Evolutionary conservation across 176 grass and related monocot species (phyloP).

Genomic region (Eremochloa ophiuroides): DNA sequence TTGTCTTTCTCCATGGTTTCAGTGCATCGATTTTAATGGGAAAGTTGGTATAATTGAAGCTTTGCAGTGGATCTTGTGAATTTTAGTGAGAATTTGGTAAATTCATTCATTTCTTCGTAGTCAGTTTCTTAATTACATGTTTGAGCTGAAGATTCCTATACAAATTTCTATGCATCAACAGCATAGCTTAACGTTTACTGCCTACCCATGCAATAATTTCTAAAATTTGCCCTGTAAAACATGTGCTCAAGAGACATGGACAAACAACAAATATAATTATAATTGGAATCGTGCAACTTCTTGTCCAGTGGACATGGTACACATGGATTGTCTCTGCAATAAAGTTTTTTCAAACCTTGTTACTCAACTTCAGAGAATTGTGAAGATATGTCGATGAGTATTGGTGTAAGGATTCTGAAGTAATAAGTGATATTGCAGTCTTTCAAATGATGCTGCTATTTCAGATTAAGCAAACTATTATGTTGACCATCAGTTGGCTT

Average conservation of each 20-base stretch:
- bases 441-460: background rate
- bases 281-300: background rate
- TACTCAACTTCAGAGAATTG: background rate
- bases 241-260: background rate
- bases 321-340: background rate
- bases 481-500: background rate
- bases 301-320: background rate
- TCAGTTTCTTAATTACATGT: background rate
- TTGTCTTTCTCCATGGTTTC: background rate
- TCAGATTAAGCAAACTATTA: background rate
- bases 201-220: background rate
- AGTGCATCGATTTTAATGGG: background rate
- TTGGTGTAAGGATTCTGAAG: background rate
- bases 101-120: background rate
- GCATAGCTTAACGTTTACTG: background rate
- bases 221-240: background rate
- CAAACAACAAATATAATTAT: conserved; percentile 3
- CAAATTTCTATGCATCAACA: background rate
- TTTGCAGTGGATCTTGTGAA: background rate
- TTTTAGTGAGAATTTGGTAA: background rate
- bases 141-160: background rate
- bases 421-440: background rate
- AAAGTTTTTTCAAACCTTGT: background rate
- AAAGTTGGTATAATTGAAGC: background rate
- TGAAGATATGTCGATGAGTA: conserved; percentile 1